Base-by-base conservation (phyloP, 345 rosid species). In the Aegle marmelos region DNA sequence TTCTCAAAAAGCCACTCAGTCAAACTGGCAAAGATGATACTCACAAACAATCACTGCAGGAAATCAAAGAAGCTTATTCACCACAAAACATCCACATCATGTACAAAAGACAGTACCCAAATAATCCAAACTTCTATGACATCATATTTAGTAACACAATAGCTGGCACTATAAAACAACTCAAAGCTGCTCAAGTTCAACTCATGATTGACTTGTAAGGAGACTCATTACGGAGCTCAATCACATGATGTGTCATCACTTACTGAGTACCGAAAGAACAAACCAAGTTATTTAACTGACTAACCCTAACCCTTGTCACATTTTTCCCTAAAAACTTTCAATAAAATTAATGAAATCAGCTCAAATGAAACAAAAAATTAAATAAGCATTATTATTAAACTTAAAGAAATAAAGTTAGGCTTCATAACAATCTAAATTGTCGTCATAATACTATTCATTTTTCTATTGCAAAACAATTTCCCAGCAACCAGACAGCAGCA, bases 11-110 rank as follows among this genome's bases (percentile, higher is more conserved):
- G 77, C 50, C 63, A 45, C 76, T 59, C 6, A 31, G 76, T 79
- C 34, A 70, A 28, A 79, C 85, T 81, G 87, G 56, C 37, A 25
- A 37, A 75, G 8, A 68, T 28, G 79, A 14, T 33, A 68, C n/a
- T 14, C 22, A 39, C 31, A 54, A 75, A 72, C 56, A 76, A 70
- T 11, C 39, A 36, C 45, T 36, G 36, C 53, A 75, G 22, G 3
- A 41, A 78, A 48, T 22, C 7, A 54, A 58, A 22, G n/a, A 14
- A 27, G 27, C 33, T 16, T 17, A 70, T 41, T 28, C 9, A 74
- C 8, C 63, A 57, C 6, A 39, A 54, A 72, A 16, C 13, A 11
- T 2, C 66, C 61, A 56, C 14, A 65, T 60, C 68, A 41, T 14
- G 9, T 34, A 6, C 21, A 62, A 24, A 64, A 76, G 21, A 2